Base-by-base conservation (phyloP, 1,139 yeast genomes). In the Kurtzmaniella quercitrusa region DNA sequence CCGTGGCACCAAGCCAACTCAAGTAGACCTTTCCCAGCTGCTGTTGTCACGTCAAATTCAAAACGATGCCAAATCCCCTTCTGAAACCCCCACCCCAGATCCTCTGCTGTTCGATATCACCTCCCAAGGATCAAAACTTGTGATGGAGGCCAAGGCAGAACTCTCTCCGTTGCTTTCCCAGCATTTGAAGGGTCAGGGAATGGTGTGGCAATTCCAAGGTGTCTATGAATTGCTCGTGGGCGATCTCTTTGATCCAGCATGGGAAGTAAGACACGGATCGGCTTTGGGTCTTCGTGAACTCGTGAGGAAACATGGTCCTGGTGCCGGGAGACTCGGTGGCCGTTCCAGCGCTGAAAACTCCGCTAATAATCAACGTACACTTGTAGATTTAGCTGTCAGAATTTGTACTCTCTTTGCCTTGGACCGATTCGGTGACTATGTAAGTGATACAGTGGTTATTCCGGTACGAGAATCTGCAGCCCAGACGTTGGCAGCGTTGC, bases 221-320 rank as follows among this genome's bases (percentile, higher is more conserved):
- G 84, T 93, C n/a, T 90, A 85, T 58, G 97, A 90, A 57, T 67
- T 91, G 27, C 65, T 94, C 38, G 69, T 89, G 50, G 81, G 81
- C 38, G 96, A 91, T 55, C 66, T 94, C 47, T 89, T 89, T 59
- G 85, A 85, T 52, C 94, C 88, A 39, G 74, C 77, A 43, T 94
- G 99, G 99, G 98, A 94, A 66, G 75, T 85, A 15, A 81, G 99
- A 54, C 99, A 94, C 63, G 99, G 98, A 36, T 93, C 98, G 0
- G 89, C 96, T 6, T 73, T 93, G 52, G 98, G 98, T 0, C 70
- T 94, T 40, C 75, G 98, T 59, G 98, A 93, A 60, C 71, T 94
- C 41, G 74, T 93, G 47, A 84, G 82, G 51, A 82, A 79, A 49
- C 98, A 91, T 55, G 97, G 97, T 0, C 70, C 70, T 39, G 88